Base-by-base conservation (phyloP, 2,329 filamentous ascomycete species). In the Cladosporium phlei region DNA sequence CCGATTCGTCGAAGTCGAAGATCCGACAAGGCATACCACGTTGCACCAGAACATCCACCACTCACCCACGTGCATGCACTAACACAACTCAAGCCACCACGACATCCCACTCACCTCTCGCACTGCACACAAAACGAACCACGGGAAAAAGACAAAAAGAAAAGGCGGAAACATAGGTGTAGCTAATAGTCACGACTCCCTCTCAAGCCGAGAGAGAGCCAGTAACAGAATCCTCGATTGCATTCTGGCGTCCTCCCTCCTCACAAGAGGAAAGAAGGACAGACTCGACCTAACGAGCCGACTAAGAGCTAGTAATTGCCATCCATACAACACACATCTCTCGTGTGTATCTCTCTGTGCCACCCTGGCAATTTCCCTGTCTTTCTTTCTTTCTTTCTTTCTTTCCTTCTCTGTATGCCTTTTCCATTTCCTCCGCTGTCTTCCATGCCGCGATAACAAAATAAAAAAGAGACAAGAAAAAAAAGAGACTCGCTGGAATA, bases 261-360 rank as follows among this genome's bases (percentile, higher is more conserved):
- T 20, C 7, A 21, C 9, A 38, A 25, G 21, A 19, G 11, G 6
- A 17, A 17, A 17, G 4, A 32, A 34, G 40, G 40, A 44, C 40
- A 32, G 40, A 44, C 40, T 44, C 40, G 40, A 44, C 40, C 16
- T 33, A 46, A 42, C 35, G 34, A 43, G 49, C 44, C 46, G 46
- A 33, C 42, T 39, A 48, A 35, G 14, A 24, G 22, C 28, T 20
- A 37, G 38, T 34, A 14, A 33, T 38, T 40, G 38, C 47, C 16
- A 14, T 48, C 39, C 46, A 38, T 40, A 30, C 24, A 19, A 24
- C 44, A 38, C 28, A 20, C 21, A 17, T 17, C 17, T 45, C 42
- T 33, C 42, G 20, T 40, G 37, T 22, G 12, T 39, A 21, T 40
- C n/a, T 19, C n/a, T 46, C 12, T 10, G 19, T 11, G 16, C 12